phyloP scores from a whole-genome alignment of 805 yeast genomes.

The Ascoidea asiatica region DNA sequence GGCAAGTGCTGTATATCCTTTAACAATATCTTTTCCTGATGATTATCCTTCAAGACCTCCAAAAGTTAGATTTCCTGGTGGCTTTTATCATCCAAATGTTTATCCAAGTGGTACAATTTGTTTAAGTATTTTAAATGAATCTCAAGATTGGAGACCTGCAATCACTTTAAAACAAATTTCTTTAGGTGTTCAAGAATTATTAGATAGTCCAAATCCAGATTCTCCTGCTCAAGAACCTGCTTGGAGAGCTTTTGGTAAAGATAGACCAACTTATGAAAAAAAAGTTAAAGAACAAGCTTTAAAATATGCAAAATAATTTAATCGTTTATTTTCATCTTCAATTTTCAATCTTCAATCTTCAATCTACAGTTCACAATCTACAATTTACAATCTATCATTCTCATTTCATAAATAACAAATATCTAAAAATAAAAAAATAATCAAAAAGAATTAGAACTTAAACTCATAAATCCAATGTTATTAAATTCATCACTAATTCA shows the following conservation, averaged over 20 bases:
- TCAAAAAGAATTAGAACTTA: no score
- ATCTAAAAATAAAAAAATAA: no score
- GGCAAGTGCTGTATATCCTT: conserved; percentile 84
- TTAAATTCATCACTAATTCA: no score
- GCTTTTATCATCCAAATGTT: conserved; percentile 93
- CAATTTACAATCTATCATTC: no score
- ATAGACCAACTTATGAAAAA: conserved; percentile 55
- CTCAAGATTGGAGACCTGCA: conserved; percentile 97
- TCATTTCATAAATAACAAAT: no score
- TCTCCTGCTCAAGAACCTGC: conserved; percentile 99
- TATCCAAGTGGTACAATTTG: conserved; percentile 97
- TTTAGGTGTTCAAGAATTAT: conserved; percentile 82
- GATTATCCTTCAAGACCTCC: conserved; percentile 98
- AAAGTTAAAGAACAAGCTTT: conserved; percentile 74
- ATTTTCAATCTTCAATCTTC: no score
- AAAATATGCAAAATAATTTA: conserved; percentile 36
- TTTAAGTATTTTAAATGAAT: conserved; percentile 83
- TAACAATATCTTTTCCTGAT: conserved; percentile 69
- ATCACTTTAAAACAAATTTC: conserved; percentile 81
- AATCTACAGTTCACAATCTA: no score
- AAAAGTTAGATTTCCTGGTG: conserved; percentile 76
- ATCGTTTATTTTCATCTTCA: no score
- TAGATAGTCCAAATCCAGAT: conserved; percentile 82
- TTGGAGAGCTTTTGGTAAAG: conserved; percentile 71
- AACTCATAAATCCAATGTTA: no score